Evolutionary conservation across 1,284 basidiomycete species (phyloP), one percentile per base, ranked within the genome.

Genomic region (Heterobasidion parviporum): DNA sequence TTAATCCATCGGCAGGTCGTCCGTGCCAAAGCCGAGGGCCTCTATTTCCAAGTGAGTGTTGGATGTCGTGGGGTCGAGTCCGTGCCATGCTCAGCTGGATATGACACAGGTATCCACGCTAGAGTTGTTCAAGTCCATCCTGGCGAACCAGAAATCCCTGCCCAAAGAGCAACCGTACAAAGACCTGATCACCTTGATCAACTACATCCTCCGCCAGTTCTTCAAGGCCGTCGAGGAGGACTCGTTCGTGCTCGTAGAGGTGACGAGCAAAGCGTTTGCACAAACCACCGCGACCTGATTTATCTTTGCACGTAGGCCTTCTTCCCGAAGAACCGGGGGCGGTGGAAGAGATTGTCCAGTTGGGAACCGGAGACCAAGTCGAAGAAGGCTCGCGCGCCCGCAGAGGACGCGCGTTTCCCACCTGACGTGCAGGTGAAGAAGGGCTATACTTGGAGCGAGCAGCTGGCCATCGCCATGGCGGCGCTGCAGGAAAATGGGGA

Each of bases 1-100:
- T 72, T 98, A 58, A 79, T 98, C 64, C 91, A 97, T 69, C 81
- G 95, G 15, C 92, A 95, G 64, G 93, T 86, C 36, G 83, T 98
- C 60, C 87, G 83, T 63, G 85, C 87, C 8, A 92, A 95, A 66
- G 92, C 92, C 0, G 94, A 97, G 67, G 92, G 87, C 0, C 72
- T 98, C 12, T 97, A 92, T 72, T 98, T 94, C 80, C 92, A 94
- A 70, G 93, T 92, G 57, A 58, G 79, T 68, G 35, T 41, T 52
- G 48, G 26, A 52, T 52, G 54, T 49, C 26, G 10, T 48, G 8
- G 14, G 33, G 16, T 32, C 20, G 44, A 6, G 43, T n/a, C 20
- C 26, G 26, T 10, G 7, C 3, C 16, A 14, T 14, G 9, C 35
- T 36, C 8, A 47, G n/a, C n/a, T 36, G 53, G 26, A 16, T 20